A percentile compares a stretch with the other conserved stretches of the same genome.
These are phyloP conservation scores for Lachnum nothofagi DNA, from an alignment of 2,329 filamentous ascomycete species.

Conservation along the genomic window DNA sequence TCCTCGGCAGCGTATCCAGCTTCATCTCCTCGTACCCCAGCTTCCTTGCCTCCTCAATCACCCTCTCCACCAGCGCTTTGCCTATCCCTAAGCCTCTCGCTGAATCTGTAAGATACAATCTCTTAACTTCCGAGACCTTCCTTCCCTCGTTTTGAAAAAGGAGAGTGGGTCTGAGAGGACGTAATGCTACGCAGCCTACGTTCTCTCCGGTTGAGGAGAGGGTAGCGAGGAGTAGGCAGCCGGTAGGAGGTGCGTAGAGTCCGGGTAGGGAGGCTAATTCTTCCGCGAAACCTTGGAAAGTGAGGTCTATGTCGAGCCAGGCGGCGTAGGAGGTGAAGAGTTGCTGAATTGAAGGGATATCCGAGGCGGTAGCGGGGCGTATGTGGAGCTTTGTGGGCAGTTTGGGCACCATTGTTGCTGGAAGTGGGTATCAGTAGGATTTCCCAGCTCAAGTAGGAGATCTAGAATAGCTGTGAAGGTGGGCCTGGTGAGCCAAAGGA, in stretches of 20 bases:
- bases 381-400: slow-evolving; percentile 27
- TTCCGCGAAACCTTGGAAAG: slow-evolving; percentile 50
- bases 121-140: slow-evolving; percentile 47
- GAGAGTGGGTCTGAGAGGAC: too few relatives aligned
- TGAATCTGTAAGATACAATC: slow-evolving; percentile 47
- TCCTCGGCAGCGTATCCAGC: slow-evolving; percentile 51
- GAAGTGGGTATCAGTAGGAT: too few relatives aligned
- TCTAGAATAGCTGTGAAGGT: too few relatives aligned
- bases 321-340: slow-evolving; percentile 40
- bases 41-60: slow-evolving; percentile 41
- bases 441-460: too few relatives aligned
- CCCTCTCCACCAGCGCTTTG: slow-evolving; percentile 40
- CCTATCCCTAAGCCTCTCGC: slow-evolving; percentile 47
- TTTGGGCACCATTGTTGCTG: neutral
- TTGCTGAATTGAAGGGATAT: slow-evolving; percentile 38
- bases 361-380: slow-evolving; percentile 37
- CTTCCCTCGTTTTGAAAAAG: neutral
- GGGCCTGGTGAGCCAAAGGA: too few relatives aligned
- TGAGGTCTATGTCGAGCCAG: slow-evolving; percentile 48
- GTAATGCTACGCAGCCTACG: slow-evolving; percentile 48
- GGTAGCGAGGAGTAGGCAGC: slow-evolving; percentile 45
- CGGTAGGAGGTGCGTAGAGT: slow-evolving; percentile 44
- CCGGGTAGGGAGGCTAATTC: slow-evolving; percentile 51
- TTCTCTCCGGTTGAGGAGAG: slow-evolving; percentile 17
- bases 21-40: slow-evolving; percentile 48